Evolutionary conservation across 2,329 filamentous ascomycete species (phyloP), one percentile per base, ranked within the genome.

Genomic region (Chrysoporthe cubensis): DNA sequence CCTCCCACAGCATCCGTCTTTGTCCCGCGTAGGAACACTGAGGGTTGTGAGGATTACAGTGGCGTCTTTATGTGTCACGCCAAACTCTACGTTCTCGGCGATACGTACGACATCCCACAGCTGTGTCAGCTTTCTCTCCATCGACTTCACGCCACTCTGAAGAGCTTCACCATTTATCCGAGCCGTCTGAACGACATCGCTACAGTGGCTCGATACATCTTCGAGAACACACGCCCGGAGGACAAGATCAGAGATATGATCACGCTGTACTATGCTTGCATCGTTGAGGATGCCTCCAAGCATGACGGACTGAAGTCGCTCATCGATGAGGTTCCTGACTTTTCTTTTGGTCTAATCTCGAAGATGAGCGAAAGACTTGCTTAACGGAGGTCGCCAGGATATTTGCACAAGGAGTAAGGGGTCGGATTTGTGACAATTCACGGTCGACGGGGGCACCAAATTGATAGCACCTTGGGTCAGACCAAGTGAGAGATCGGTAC

Each of bases 21-120:
- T 13, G 7, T 40, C 7, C 52, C 71, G 3, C 46, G 66, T 0
- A 40, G 32, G 44, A 72, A 72, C 6, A 56, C 5, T 0, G 48
- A 71, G 11, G 18, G 48, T 2, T 64, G 62, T n/a, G 70, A 72
- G 62, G 66, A 71, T 37, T 71, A 68, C 40, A 68, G 46, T 3
- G 46, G 34, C 1, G 65, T 71, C 42, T 71, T 71, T 14, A 56
- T 69, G 11, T 69, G 66, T 43, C 71, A 72, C 7, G 71, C 71
- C 7, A 65, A 57, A 4, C 66, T 71, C 9, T 73, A 71, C 40
- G 62, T 71, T 0, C 13, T 70, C 0, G 69, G 59, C 3, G 70
- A 72, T 37, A 71, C 44, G 4, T 72, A 72, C 52, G 62, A 67
- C 34, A 60, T 72, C 16, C 40, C 63, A 1, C 0, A 26, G 0